A percentile compares a stretch with the other conserved stretches of the same genome.
Conservation (phyloP, 2,329 filamentous ascomycete genomes). For the Tolypocladium tropicale region DNA sequence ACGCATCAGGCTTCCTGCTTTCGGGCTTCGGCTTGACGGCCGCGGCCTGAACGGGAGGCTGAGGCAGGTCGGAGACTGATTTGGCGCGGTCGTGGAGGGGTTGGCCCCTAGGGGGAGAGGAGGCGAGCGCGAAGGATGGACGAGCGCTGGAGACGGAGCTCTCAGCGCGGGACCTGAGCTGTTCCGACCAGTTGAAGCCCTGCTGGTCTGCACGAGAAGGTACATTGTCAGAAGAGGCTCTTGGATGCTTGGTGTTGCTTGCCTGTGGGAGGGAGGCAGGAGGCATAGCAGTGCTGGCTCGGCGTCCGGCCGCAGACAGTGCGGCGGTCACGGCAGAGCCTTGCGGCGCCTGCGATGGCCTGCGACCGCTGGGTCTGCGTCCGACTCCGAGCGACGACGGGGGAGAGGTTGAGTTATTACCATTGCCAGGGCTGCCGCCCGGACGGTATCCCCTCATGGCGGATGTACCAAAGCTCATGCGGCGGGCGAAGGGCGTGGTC, state of each 20-base stretch:
- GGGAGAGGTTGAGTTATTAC: constrained; percentile 42
- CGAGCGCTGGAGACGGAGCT: constrained; percentile 55
- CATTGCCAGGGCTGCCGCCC: constrained; percentile 52
- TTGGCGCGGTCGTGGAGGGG: constrained; percentile 54
- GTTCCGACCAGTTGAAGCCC: constrained; percentile 95
- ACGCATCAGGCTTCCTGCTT: constrained; percentile 73
- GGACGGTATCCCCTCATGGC: constrained; percentile 50
- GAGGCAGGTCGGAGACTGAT: constrained; percentile 56
- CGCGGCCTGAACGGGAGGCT: constrained; percentile 41
- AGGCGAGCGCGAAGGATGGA: constrained; percentile 48
- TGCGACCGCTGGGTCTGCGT: constrained; percentile 20
- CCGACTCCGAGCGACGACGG: constrained; percentile 17
- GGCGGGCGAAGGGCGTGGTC: constrained; percentile 66
- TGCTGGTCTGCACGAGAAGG: constrained; percentile 60
- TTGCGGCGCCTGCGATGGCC: constrained; percentile 15
- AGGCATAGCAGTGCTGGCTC: constrained; percentile 22
- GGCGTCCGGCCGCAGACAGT: constrained; percentile 23
- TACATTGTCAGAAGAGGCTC: constrained; percentile 55
- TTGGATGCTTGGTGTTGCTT: constrained; percentile 47
- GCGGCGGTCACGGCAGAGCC: constrained; percentile 21
- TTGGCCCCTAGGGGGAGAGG: constrained; percentile 24
- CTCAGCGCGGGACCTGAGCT: constrained; percentile 84
- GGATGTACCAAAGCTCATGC: constrained; percentile 83
- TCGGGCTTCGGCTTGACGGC: constrained; percentile 34
- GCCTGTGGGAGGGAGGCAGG: constrained; percentile 35